Evolutionary conservation across 1,139 yeast genomes (phyloP), one percentile per base, ranked within the genome.

Genomic region (Lipomyces yarrowii): DNA sequence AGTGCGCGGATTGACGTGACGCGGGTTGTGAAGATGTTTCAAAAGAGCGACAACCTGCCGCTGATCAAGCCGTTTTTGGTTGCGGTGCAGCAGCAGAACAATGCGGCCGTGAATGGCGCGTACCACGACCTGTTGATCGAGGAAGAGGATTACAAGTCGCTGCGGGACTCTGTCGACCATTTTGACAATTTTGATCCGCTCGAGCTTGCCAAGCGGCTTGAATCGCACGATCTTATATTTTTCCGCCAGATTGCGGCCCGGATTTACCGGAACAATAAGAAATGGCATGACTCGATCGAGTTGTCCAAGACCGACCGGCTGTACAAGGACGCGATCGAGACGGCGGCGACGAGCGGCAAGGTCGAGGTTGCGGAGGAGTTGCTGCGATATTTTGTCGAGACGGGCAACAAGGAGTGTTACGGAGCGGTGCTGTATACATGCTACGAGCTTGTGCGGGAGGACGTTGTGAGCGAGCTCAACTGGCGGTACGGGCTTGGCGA

Each of bases 241-340:
- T 94, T 94, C 84, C 89, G 98, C 81, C 96, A 91, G 81, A 91
- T 94, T 75, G 96, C 98, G 52, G 99, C 99, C 57, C 86, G 92
- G 72, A 84, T 94, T 72, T 96, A 90, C 84, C 87, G 96, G 78
- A 92, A 92, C 82, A 92, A 91, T 80, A 93, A 92, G 85, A 93
- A 94, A 78, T 94, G 91, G 89, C 83, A 82, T 77, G 94, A 93
- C 84, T 89, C 97, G 63, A 89, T 94, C 76, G 85, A 94, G 1
- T 87, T 94, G 70, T 85, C 93, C 76, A 94, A 94, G 83, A 86
- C 89, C 70, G 98, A 94, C 81, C 92, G 91, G 79, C 83, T 94
- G 74, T 94, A 98, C 98, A 84, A 89, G 71, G 98, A 93, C 77
- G 92, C 97, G 71, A 90, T 96, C 76, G 91, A 87, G 76, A 93